Base-by-base conservation (phyloP, 2,329 filamentous ascomycete genomes). In the Hypoxylon sp. region DNA sequence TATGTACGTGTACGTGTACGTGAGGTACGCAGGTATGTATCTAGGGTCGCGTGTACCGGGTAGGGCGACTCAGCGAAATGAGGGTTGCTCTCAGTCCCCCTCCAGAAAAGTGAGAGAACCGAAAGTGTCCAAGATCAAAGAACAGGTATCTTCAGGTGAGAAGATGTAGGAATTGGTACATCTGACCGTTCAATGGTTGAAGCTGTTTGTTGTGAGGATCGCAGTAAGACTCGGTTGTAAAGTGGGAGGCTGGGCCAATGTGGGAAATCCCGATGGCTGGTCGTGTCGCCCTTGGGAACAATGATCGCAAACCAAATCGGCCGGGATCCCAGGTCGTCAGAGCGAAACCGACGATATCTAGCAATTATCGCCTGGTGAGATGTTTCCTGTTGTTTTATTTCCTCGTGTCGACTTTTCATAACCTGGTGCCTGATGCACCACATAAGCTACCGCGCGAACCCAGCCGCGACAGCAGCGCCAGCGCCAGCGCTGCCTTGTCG, bases 251-350 rank as follows among this genome's bases (percentile, higher is more conserved):
- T 72, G 70, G 70, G 66, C 51, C 31, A 59, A 64, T 55, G 59
- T 66, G 55, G 50, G 55, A 72, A 72, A 71, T 72, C 31, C 57
- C 17, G 70, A 70, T 71, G 70, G 70, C 70, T 72, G 68, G 70
- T 58, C 44, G 30, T 50, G 40, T 44, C 7, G 40, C 17, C 40
- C 40, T 22, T 48, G 50, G 37, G 49, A 61, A 61, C 20, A 48
- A 48, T 33, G 53, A 56, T 59, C 57, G 49, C 51, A 31, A 49
- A 64, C 57, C 61, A 61, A 31, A n/a, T 49, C 35, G 46, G 11
- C 48, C 27, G 30, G 51, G 44, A 35, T 42, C 61, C 31, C 31
- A 55, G 22, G 53, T 46, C 33, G 30, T 13, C 27, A 27, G 14
- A 14, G 42, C 22, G 11, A 54, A 53, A 37, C 44, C 14, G n/a